Percentiles rank a stretch among this genome's conserved stretches.
phyloP scores from a whole-genome alignment of 2,329 filamentous ascomycete genomes.

The Coleophoma eucalyptorum region DNA sequence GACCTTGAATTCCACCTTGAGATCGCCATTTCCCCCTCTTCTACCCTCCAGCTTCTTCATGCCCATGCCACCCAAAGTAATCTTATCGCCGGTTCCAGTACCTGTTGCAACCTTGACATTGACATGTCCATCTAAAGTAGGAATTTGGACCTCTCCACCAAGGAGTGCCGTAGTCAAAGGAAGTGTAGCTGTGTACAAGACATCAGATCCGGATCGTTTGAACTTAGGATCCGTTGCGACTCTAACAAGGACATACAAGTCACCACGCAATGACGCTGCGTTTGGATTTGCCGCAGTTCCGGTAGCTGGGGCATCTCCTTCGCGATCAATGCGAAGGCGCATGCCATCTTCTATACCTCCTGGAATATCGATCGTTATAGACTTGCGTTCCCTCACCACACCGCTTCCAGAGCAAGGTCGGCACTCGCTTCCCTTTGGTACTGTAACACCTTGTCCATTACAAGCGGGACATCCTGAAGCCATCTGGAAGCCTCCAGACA shows the following conservation, averaged over 20 bases:
- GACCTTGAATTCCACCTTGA: conserved; percentile 93
- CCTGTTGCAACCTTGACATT: conserved; percentile 89
- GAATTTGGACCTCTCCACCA: conserved; percentile 84
- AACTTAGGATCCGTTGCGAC: conserved; percentile 91
- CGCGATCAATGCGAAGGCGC: conserved; percentile 78
- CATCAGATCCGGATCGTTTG: conserved; percentile 80
- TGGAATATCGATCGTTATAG: conserved; percentile 86
- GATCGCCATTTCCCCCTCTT: conserved; percentile 68
- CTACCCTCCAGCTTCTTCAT: conserved; percentile 81
- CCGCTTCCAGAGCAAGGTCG: conserved; percentile 76
- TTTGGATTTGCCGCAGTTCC: conserved; percentile 63
- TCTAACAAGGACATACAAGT: conserved; percentile 86
- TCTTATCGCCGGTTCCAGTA: conserved; percentile 86
- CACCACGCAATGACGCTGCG: conserved; percentile 67
- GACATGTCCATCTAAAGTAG: conserved; percentile 86
- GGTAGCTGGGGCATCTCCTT: conserved; percentile 82
- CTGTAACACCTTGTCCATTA: conserved; percentile 70
- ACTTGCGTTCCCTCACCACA: conserved; percentile 77
- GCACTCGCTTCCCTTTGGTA: conserved; percentile 80
- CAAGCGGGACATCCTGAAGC: conserved; percentile 82
- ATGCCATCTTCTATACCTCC: conserved; percentile 96
- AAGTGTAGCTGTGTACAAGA: conserved; percentile 87
- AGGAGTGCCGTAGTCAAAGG: conserved; percentile 90
- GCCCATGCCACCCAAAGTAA: conserved; percentile 85
- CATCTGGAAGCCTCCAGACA: conserved; percentile 95